phyloP scores from a whole-genome alignment of 371 early-diverging fungal genomes.

The Mucor sp. region DNA sequence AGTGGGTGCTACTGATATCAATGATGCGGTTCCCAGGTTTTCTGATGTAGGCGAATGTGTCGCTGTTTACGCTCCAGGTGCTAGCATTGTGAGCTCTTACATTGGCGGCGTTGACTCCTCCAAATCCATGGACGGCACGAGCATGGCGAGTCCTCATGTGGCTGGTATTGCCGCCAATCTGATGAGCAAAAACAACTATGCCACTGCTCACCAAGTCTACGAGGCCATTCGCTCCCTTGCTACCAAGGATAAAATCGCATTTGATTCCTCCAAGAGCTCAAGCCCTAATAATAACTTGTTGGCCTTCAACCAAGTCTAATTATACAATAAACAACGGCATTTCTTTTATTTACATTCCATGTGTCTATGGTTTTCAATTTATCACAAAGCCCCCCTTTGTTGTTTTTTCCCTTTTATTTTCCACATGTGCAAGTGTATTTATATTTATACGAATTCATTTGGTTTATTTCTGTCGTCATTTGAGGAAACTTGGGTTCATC shows the following conservation, averaged over 20 bases:
- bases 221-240: constrained; percentile 11
- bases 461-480: too few species aligned
- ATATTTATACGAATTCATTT: neutral
- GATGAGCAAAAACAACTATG: constrained; percentile 26
- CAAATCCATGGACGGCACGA: constrained; percentile 67
- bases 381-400: neutral
- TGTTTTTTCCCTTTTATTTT: constrained; percentile 1
- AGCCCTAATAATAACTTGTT: constrained; percentile 21
- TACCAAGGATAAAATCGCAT: constrained; percentile 20
- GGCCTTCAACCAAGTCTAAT: constrained; percentile 15
- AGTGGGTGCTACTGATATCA: constrained; percentile 60
- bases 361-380: neutral
- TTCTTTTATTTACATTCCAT: constrained; percentile 4
- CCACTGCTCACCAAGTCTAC: constrained; percentile 26
- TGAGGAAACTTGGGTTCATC: neutral
- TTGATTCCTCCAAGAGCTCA: constrained; percentile 11
- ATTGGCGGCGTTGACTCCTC: constrained; percentile 25
- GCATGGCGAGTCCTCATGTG: constrained; percentile 78
- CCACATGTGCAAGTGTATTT: neutral
- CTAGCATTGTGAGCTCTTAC: constrained; percentile 53
- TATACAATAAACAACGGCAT: neutral
- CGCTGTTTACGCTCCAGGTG: constrained; percentile 55
- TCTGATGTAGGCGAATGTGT: constrained; percentile 63
- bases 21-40: constrained; percentile 52
- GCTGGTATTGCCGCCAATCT: constrained; percentile 50